These are phyloP conservation scores for Monilinia aucupariae DNA, from an alignment of 2,329 filamentous ascomycete genomes.

Conservation along the genomic window DNA sequence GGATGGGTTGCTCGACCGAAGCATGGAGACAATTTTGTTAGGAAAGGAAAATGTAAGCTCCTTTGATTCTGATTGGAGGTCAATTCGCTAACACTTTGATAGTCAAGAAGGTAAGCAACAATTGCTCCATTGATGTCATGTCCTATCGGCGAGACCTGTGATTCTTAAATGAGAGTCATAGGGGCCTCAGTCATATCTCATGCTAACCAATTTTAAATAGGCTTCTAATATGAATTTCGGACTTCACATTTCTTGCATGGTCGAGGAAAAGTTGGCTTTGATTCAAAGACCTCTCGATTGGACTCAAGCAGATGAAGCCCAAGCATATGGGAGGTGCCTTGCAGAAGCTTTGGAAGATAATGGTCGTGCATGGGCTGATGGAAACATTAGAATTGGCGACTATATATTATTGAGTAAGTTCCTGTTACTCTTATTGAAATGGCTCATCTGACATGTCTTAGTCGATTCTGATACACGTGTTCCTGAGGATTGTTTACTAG, in stretches of 20 bases:
- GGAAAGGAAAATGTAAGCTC: slow-evolving; percentile 50
- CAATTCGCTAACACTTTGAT: slow-evolving; percentile 16
- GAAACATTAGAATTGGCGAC: slow-evolving; percentile 80
- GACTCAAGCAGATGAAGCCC: slow-evolving; percentile 63
- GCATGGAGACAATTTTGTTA: slow-evolving; percentile 56
- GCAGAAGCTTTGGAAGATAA: slow-evolving; percentile 62
- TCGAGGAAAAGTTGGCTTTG: slow-evolving; percentile 61
- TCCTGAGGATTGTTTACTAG: slow-evolving; percentile 69
- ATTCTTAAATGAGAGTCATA: not conserved
- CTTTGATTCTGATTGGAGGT: slow-evolving; percentile 6
- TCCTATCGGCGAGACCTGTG: not conserved
- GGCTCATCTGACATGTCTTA: slow-evolving; percentile 23
- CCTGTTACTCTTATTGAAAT: not conserved
- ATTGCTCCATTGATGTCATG: not conserved
- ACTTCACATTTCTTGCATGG: slow-evolving; percentile 61
- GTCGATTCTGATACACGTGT: slow-evolving; percentile 76
- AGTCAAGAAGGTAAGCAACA: slow-evolving; percentile 39
- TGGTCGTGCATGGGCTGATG: slow-evolving; percentile 72
- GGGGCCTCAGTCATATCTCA: not conserved
- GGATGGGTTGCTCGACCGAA: slow-evolving; percentile 63
- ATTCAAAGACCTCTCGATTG: slow-evolving; percentile 55
- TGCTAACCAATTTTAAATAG: slow-evolving; percentile 37
- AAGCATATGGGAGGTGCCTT: slow-evolving; percentile 60
- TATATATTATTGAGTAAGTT: slow-evolving; percentile 62
- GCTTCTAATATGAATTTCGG: slow-evolving; percentile 70